phyloP scores from a whole-genome alignment of 2,329 filamentous ascomycete species.

The Penicillium corylophilum region DNA sequence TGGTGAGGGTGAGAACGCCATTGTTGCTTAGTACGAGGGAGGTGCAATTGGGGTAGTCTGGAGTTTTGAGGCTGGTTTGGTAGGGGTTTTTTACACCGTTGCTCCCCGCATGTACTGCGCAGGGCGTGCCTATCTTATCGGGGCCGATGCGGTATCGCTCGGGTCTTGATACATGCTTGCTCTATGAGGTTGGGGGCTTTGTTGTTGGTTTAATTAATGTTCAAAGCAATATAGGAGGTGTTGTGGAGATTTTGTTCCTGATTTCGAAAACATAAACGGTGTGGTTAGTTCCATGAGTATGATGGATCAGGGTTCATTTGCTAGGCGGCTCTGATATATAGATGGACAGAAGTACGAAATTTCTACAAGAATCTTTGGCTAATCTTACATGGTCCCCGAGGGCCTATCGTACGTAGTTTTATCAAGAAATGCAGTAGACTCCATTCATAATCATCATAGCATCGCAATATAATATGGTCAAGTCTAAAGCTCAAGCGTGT shows the following conservation, averaged over 20 bases:
- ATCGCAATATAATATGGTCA: slow-evolving; percentile 10
- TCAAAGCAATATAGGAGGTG: too few species aligned
- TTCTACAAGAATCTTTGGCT: neutral
- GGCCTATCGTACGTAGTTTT: too few species aligned
- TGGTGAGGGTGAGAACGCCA: neutral
- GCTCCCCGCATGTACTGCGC: neutral
- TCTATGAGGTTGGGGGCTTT: neutral
- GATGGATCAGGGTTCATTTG: neutral
- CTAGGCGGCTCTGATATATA: neutral
- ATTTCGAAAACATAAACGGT: neutral
- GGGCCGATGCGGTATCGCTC: neutral
- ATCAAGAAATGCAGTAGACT: neutral
- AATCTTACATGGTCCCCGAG: too few species aligned
- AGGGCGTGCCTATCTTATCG: neutral
- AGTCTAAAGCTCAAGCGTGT: slow-evolving; percentile 14
- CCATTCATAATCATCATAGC: slow-evolving; percentile 22
- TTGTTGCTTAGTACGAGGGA: neutral
- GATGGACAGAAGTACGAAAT: neutral
- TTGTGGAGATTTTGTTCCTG: too few species aligned
- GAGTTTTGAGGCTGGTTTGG: slow-evolving; percentile 3
- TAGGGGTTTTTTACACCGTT: neutral
- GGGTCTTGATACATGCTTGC: neutral
- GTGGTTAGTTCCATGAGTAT: neutral
- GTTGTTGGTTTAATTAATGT: neutral
- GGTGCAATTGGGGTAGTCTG: slow-evolving; percentile 21